phyloP scores from a whole-genome alignment of 176 grass and related monocot species.

The Panicum miliaceum region DNA sequence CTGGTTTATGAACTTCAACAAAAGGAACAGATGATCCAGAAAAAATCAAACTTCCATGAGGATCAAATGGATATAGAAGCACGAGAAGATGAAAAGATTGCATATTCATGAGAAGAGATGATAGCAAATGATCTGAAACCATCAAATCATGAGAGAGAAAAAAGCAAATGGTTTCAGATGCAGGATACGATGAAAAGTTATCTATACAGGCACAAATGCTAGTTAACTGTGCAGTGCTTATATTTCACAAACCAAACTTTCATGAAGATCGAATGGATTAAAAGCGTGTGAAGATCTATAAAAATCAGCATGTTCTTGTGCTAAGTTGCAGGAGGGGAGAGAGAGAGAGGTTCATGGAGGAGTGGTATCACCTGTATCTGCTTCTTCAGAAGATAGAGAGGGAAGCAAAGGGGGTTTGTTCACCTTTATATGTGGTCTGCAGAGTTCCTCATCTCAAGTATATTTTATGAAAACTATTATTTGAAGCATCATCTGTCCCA shows the following conservation, averaged over 20 bases:
- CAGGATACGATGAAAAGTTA: constrained; percentile 1
- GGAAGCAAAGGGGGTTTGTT: neutral
- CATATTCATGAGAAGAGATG: constrained; percentile 27
- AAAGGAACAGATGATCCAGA: neutral
- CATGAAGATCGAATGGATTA: constrained; percentile 6
- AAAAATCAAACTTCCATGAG: constrained; percentile 8
- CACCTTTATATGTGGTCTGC: constrained; percentile 45
- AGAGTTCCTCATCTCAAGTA: constrained; percentile 26
- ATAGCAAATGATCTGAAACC: constrained; percentile 4
- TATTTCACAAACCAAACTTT: neutral
- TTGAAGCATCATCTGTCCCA: constrained; percentile 29
- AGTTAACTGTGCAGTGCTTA: neutral
- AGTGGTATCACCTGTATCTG: constrained; percentile 37
- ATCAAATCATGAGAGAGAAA: neutral
- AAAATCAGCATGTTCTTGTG: constrained; percentile 21
- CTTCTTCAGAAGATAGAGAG: constrained; percentile 28
- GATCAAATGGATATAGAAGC: constrained; percentile 11
- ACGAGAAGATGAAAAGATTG: constrained; percentile 21
- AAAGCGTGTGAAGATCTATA: constrained; percentile 15
- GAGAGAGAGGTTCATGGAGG: neutral
- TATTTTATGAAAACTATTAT: neutral
- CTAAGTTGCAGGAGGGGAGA: neutral
- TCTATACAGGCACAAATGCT: neutral
- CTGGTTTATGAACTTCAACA: constrained; percentile 19
- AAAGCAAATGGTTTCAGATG: neutral